Evolutionary conservation across 2,329 filamentous ascomycete species (phyloP).

Genomic region (Xylaria sp.): DNA sequence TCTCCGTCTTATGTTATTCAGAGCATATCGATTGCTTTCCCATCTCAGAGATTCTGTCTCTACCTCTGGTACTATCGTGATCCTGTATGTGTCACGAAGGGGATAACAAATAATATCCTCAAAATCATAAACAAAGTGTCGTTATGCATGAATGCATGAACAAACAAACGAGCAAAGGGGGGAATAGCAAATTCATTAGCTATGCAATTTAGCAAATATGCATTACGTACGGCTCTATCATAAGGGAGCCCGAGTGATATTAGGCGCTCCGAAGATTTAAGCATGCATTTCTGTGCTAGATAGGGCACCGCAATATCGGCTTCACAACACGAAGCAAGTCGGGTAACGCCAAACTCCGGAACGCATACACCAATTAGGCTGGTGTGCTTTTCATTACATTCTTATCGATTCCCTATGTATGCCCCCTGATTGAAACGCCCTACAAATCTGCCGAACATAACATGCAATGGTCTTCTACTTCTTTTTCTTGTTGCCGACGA

Average conservation of each 20-base stretch:
- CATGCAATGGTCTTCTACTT: conserved; percentile 58
- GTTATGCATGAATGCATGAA: too few relatives aligned
- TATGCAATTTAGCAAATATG: not conserved
- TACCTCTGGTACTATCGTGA: too few relatives aligned
- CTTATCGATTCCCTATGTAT: not conserved
- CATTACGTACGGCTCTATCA: conserved; percentile 10
- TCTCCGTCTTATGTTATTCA: too few relatives aligned
- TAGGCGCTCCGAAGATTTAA: not conserved
- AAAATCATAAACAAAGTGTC: too few relatives aligned
- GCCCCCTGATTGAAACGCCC: not conserved
- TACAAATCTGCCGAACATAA: not conserved
- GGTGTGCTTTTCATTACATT: not conserved
- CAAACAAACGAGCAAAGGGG: too few relatives aligned
- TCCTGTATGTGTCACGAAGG: too few relatives aligned
- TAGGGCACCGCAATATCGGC: not conserved
- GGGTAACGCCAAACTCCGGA: conserved; percentile 25
- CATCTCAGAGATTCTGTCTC: too few relatives aligned
- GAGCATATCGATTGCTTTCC: too few relatives aligned
- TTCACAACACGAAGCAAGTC: not conserved
- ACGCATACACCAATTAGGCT: not conserved
- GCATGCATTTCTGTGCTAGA: not conserved
- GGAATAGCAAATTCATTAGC: conserved; percentile 1
- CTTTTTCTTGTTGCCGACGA: conserved; percentile 65
- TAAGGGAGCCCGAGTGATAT: conserved; percentile 1
- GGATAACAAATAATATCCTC: too few relatives aligned